Conservation (phyloP, 2,329 filamentous ascomycete genomes). For the Colletotrichum liaoningense region DNA sequence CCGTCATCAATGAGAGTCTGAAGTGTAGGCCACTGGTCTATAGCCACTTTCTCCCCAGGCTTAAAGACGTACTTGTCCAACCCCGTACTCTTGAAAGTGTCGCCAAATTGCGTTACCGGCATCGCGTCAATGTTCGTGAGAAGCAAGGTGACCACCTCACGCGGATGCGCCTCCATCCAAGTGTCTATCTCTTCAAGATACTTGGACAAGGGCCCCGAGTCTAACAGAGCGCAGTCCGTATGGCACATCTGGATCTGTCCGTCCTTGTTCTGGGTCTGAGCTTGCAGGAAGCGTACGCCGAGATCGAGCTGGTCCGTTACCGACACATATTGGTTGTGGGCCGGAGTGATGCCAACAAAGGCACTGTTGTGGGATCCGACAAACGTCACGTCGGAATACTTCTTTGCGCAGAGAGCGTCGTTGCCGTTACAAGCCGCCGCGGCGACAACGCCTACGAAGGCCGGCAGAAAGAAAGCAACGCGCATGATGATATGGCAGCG, state of each 20-base stretch:
- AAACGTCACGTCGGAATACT: conserved; percentile 70
- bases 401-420: conserved; percentile 63
- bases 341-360: conserved; percentile 66
- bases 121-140: conserved; percentile 72
- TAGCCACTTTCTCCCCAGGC: conserved; percentile 53
- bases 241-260: conserved; percentile 71
- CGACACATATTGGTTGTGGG: conserved; percentile 71
- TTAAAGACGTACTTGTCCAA: conserved; percentile 68
- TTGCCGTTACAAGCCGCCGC: conserved; percentile 66
- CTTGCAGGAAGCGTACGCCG: conserved; percentile 73
- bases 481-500: conserved; percentile 6
- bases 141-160: conserved; percentile 73
- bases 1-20: conserved; percentile 70
- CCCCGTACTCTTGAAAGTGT: conserved; percentile 65
- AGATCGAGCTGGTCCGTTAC: conserved; percentile 68
- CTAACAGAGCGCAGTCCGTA: conserved; percentile 68
- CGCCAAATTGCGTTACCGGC: conserved; percentile 64
- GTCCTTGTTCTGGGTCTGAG: conserved; percentile 68
- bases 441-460: conserved; percentile 37
- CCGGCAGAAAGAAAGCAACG: conserved; percentile 27
- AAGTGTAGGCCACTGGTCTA: conserved; percentile 76
- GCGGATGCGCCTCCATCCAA: conserved; percentile 69
- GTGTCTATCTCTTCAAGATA: conserved; percentile 69
- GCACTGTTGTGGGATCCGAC: conserved; percentile 74
- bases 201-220: conserved; percentile 65